Conservation (phyloP, 2,329 filamentous ascomycete genomes). For the Fulvia fulva region DNA sequence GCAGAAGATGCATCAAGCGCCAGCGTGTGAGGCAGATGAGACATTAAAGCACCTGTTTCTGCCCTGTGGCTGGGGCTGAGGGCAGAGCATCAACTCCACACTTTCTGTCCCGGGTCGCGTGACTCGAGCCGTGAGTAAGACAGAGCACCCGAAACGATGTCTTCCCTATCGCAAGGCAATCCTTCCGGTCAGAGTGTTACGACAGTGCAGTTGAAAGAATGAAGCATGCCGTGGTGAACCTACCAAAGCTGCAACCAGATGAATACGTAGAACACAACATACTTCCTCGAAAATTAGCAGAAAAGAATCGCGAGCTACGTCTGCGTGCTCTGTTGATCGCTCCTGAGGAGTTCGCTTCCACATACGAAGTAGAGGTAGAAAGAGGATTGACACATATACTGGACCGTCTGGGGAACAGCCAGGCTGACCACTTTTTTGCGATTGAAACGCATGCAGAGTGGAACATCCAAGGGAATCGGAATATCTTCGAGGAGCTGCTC, state of each 20-base stretch:
- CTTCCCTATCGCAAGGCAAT: too few species aligned
- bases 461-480: not conserved
- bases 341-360: conserved; percentile 32
- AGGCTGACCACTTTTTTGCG: conserved; percentile 28
- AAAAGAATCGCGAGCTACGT: conserved; percentile 25
- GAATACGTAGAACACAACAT: conserved; percentile 5
- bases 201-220: not conserved
- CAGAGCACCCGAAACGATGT: not conserved
- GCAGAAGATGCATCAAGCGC: not conserved
- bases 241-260: conserved; percentile 14
- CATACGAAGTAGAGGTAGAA: conserved; percentile 26
- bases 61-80: not conserved
- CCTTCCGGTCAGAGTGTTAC: too few species aligned
- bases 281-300: conserved; percentile 10
- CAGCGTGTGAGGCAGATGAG: conserved; percentile 8
- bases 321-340: conserved; percentile 25
- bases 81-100: not conserved
- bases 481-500: conserved; percentile 9
- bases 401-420: conserved; percentile 25
- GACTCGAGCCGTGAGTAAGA: not conserved
- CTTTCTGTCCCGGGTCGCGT: not conserved
- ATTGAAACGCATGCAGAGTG: not conserved
- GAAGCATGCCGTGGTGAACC: conserved; percentile 1
- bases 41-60: conserved; percentile 5
- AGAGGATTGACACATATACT: conserved; percentile 19